Evolutionary conservation across 2,329 filamentous ascomycete species (phyloP), one percentile per base, ranked within the genome.

Genomic region (Monosporascus cannonballus): DNA sequence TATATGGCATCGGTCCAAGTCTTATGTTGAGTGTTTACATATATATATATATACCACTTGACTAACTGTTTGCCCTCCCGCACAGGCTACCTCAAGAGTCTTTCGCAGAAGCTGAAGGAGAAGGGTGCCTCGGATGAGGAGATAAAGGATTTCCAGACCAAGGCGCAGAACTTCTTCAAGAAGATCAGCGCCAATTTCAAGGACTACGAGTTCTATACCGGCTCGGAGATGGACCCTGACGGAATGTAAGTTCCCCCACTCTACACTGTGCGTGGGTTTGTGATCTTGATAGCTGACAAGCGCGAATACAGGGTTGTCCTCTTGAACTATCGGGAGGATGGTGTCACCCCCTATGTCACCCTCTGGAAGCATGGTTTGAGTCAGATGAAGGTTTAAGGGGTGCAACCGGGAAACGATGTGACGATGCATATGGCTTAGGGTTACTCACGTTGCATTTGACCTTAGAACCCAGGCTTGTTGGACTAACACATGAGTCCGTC

Each of bases 291-390:
- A 42, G 8, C 39, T 42, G 39, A 42, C 39, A 42, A n/a, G 17
- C 30, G 30, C 30, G 30, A 56, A 48, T 27, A 53, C 59, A 92
- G 89, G 85, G 80, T 96, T 66, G 80, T 92, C 61, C 89, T 96
- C 63, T 87, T 96, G 71, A 95, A 96, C 83, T 99, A 96, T 84
- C 93, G 94, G 67, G 92, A 96, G 73, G 94, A 97, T 67, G 94
- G 94, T 73, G 73, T 87, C 63, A 97, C 93, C 52, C 94, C 94
- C 56, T 99, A 82, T 71, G 80, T 96, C 66, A 88, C 84, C 62
- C 77, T 95, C 78, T 97, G 92, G 93, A 96, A 97, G 85, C 88
- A 96, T 77, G 94, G 93, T 69, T 76, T 97, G 60, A 79, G 77
- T 64, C 86, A 87, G 78, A 85, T 84, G 80, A 97, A 99, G 89